Evolutionary conservation across 805 yeast genomes (phyloP).

Genomic region (Diddensiella santjacobensis): DNA sequence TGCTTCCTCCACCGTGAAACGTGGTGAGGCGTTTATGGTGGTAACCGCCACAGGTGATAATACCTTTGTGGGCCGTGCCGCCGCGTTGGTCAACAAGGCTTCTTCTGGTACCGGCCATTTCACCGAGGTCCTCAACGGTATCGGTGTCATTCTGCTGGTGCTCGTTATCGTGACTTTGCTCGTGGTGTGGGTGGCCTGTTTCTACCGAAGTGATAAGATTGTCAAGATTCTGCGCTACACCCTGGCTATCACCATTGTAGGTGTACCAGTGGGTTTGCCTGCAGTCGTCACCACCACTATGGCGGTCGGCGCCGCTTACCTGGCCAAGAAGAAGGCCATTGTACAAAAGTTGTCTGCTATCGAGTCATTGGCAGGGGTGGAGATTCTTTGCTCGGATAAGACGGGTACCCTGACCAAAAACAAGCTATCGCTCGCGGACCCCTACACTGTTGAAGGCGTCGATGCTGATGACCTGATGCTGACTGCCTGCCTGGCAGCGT

Average conservation of each 20-base stretch:
- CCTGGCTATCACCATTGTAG: conserved; percentile 91
- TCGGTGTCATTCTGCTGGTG: conserved; percentile 87
- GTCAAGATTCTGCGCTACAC: conserved; percentile 88
- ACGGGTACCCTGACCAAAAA: conserved; percentile 98
- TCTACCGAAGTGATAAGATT: conserved; percentile 87
- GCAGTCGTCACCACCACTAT: conserved; percentile 97
- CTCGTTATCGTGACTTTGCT: conserved; percentile 83
- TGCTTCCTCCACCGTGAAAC: conserved; percentile 92
- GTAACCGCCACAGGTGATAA: conserved; percentile 94
- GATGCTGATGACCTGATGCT: conserved; percentile 94
- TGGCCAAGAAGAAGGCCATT: conserved; percentile 95
- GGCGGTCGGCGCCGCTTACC: conserved; percentile 99
- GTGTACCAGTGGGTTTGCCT: conserved; percentile 98
- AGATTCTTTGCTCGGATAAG: conserved; percentile 95
- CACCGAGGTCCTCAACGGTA: conserved; percentile 96
- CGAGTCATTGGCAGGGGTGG: conserved; percentile 97
- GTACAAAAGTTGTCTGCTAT: conserved; percentile 95
- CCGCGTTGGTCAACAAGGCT: conserved; percentile 93
- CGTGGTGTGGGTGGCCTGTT: conserved; percentile 88
- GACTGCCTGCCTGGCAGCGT: conserved; percentile 96
- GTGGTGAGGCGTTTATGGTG: conserved; percentile 93
- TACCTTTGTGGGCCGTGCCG: conserved; percentile 96
- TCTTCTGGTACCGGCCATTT: conserved; percentile 92
- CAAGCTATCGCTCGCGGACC: conserved; percentile 93
- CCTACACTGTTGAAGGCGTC: conserved; percentile 97